Base-by-base conservation (phyloP, 371 early-diverging fungal species). In the Catenaria anguillulae region DNA sequence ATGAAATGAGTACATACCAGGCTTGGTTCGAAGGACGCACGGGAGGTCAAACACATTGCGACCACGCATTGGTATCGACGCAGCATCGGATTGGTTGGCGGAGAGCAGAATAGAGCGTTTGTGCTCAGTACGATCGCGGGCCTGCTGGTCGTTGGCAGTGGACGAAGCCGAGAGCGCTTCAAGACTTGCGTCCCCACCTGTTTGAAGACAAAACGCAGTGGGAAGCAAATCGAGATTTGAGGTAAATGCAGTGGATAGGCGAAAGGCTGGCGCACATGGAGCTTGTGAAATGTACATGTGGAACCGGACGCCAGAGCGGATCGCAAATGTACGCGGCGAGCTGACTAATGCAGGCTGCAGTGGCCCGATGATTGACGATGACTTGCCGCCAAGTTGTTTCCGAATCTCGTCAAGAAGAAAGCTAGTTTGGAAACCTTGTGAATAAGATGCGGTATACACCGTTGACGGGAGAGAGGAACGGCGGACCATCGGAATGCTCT, bases 21-120 rank as follows among this genome's bases (percentile, higher is more conserved):
- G 92, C 66, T 92, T 92, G 2, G 89, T 86, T 63, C 89, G 75
- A 62, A 90, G 67, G 24, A 78, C 75, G 1, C 83, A 82, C 2
- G 78, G 55, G 17, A 71, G 63, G 42, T 75, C 71, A 64, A 76
- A 81, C 34, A n/a, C 5, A n/a, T 48, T 48, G n/a, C 48, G 48
- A 10, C 48, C 48, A 24, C 48, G 48, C 21, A 48, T 12, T 12
- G 48, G n/a, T n/a, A n/a, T n/a, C n/a, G n/a, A n/a, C 24, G n/a
- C 48, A 19, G n/a, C 24, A 12, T 24, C 24, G 48, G 19, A 12
- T 12, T 23, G 21, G 24, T 24, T 48, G 48, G 48, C 24, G 40
- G 24, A 24, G n/a, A n/a, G n/a, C n/a, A n/a, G n/a, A n/a, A n/a
- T n/a, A n/a, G n/a, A n/a, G n/a, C n/a, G n/a, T 24, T 48, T 48